Conservation (phyloP, 208 protist species). For the Acanthamoeba triangularis region DNA sequence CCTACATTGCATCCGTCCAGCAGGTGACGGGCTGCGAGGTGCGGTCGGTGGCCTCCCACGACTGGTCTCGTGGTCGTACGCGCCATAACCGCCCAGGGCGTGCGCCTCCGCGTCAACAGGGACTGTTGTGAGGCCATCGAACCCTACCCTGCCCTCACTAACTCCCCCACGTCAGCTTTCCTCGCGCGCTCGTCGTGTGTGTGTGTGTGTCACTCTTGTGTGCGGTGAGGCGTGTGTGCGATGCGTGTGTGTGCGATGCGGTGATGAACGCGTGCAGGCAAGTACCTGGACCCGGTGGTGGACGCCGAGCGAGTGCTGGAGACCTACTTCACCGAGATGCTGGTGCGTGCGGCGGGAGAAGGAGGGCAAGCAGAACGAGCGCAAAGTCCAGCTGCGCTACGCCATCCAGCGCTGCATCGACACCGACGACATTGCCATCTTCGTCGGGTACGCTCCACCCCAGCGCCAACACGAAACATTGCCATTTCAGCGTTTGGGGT, state of each 20-base stretch:
- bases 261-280: neutral
- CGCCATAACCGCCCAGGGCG: neutral
- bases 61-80: neutral
- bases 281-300: neutral
- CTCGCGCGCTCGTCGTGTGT: no score
- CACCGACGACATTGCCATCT: conserved; percentile 6
- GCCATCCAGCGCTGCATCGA: conserved; percentile 14
- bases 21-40: neutral
- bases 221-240: no score
- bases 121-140: conserved; percentile 17
- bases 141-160: no score
- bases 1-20: no score
- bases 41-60: neutral
- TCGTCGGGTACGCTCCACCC: conserved; percentile 8
- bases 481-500: no score
- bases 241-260: no score
- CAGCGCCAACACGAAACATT: no score
- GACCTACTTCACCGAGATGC: neutral
- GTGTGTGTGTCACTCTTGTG: no score
- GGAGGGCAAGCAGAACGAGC: neutral
- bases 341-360: neutral
- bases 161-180: no score
- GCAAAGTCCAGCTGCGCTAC: neutral
- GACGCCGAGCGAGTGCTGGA: neutral
- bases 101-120: neutral